phyloP scores from a whole-genome alignment of 208 protist genomes.

The Wallacemonas collosoma region DNA sequence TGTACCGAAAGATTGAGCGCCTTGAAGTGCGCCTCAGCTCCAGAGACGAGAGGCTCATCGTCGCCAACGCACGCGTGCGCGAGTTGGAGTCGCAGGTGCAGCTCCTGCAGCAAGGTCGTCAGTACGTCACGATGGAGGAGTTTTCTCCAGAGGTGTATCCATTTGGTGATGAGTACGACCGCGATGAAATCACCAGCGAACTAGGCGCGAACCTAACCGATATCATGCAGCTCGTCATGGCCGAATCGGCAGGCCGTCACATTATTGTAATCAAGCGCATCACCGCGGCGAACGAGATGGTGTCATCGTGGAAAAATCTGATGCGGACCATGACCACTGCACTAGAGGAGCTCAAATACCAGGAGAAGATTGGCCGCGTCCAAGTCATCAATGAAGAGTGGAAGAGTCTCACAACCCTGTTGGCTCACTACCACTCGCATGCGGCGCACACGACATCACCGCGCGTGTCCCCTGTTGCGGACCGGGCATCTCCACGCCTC shows the following conservation, averaged over 20 bases:
- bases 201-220: background rate
- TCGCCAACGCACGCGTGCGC: background rate
- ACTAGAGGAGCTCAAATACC: background rate
- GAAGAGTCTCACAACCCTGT: background rate
- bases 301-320: background rate
- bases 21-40: conserved; percentile 5
- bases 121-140: conserved; percentile 9
- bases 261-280: conserved; percentile 3
- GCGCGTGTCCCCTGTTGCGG: background rate
- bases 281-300: background rate
- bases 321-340: conserved; percentile 2
- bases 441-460: background rate
- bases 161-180: conserved; percentile 4
- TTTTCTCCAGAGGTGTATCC: background rate
- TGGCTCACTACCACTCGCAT: conserved; percentile 3
- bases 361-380: conserved; percentile 4
- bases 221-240: background rate
- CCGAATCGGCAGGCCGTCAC: background rate
- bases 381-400: conserved; percentile 4
- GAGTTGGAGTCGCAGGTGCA: background rate
- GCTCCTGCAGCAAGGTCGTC: conserved; percentile 5
- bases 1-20: conserved; percentile 10
- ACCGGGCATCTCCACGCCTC: no score
- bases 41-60: conserved; percentile 1
- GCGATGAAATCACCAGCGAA: conserved; percentile 5